Evolutionary conservation across 75 land plant genomes (phyloP).

Genomic region (Pseudotsuga menziesii): DNA sequence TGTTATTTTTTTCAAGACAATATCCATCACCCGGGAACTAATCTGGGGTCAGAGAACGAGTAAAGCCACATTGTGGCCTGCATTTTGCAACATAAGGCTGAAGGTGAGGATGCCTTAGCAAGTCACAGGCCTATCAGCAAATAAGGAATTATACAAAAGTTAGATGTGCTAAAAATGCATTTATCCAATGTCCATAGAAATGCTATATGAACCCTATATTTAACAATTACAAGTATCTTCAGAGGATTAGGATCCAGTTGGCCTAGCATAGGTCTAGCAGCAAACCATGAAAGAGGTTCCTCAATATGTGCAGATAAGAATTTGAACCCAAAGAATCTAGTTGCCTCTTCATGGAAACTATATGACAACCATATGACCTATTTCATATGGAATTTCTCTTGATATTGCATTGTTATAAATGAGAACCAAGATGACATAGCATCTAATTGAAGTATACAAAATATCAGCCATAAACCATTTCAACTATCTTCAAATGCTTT

Average conservation of each 20-base stretch:
- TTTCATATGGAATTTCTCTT: no score
- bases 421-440: no score
- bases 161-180: background rate
- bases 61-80: conserved; percentile 20
- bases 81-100: conserved; percentile 67
- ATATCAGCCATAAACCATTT: no score
- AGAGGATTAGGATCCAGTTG: background rate
- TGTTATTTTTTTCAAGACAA: conserved; percentile 12
- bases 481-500: no score
- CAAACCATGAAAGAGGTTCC: background rate
- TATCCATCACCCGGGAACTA: background rate
- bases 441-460: no score
- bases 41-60: conserved; percentile 6
- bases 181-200: background rate
- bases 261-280: background rate
- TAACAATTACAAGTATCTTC: background rate
- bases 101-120: conserved; percentile 80
- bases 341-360: no score
- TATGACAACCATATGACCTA: no score
- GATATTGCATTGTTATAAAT: no score
- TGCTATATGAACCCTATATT: background rate
- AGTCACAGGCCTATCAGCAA: conserved; percentile 65
- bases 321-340: no score
- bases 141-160: background rate
- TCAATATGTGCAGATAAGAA: no score